Evolutionary conservation across 345 rosid genomes (phyloP).

Genomic region (Citrus unshiu): DNA sequence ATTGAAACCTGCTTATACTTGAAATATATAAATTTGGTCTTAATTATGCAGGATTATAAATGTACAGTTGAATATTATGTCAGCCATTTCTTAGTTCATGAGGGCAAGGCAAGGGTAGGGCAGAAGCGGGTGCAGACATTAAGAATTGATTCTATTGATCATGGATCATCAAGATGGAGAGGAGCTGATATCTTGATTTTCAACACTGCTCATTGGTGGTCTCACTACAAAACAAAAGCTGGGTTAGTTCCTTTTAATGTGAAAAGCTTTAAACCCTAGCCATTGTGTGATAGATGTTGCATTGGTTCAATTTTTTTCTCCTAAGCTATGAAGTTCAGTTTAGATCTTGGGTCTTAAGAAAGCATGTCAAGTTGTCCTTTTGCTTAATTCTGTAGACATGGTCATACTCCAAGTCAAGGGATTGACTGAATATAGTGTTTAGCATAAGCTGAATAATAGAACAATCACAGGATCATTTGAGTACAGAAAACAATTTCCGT

Average conservation of each 20-base stretch:
- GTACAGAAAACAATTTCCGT: neutral
- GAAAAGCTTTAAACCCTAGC: neutral
- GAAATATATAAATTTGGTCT: slow-evolving; percentile 1
- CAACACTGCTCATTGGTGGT: slow-evolving; percentile 99
- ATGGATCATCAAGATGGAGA: slow-evolving; percentile 86
- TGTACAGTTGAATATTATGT: slow-evolving; percentile 87
- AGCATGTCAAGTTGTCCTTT: neutral
- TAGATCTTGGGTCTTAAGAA: neutral
- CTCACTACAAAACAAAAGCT: slow-evolving; percentile 87
- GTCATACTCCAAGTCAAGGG: neutral
- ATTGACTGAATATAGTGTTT: neutral
- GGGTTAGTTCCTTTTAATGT: slow-evolving; percentile 53
- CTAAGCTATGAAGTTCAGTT: neutral
- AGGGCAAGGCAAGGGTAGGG: slow-evolving; percentile 77
- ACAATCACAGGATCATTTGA: neutral
- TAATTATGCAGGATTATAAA: slow-evolving; percentile 63
- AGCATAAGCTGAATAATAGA: neutral
- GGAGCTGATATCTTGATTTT: slow-evolving; percentile 86
- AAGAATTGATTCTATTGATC: slow-evolving; percentile 84
- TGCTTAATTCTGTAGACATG: neutral
- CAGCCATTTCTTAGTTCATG: slow-evolving; percentile 82
- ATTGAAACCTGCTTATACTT: neutral
- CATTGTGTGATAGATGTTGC: slow-evolving; percentile 4
- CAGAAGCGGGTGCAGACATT: slow-evolving; percentile 64
- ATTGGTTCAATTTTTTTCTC: neutral